phyloP scores from a whole-genome alignment of 108 stramenopile species.

The Skeletonema tropicum region DNA sequence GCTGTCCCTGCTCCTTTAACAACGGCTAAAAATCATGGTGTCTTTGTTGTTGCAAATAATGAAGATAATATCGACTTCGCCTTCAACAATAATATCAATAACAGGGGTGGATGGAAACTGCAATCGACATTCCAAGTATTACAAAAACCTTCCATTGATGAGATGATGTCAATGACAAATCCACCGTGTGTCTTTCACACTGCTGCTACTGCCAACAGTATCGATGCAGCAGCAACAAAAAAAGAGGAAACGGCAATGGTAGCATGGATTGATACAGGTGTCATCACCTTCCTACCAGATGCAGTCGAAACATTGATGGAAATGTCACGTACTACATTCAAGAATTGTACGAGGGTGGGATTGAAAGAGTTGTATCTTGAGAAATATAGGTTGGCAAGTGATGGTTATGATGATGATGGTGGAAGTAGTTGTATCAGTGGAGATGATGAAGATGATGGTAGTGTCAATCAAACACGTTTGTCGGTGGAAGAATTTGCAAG shows the following conservation, averaged over 20 bases:
- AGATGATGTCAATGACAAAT: slow-evolving; percentile 33
- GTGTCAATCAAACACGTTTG: background rate
- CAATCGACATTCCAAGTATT: slow-evolving; percentile 31
- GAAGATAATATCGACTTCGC: background rate
- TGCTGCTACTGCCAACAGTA: background rate
- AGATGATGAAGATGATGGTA: too few relatives aligned
- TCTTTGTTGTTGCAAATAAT: slow-evolving; percentile 59
- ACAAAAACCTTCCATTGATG: slow-evolving; percentile 72
- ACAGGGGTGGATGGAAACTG: slow-evolving; percentile 6
- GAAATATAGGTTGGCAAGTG: background rate
- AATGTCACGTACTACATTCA: slow-evolving; percentile 41
- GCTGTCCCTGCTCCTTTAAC: slow-evolving; percentile 73
- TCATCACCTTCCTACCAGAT: slow-evolving; percentile 67
- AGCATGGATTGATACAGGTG: slow-evolving; percentile 88
- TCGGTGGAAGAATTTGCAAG: slow-evolving; percentile 48
- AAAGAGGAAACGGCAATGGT: background rate
- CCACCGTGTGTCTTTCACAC: slow-evolving; percentile 23
- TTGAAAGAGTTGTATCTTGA: slow-evolving; percentile 41
- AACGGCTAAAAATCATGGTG: slow-evolving; percentile 84
- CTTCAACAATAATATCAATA: background rate
- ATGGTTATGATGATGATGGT: background rate
- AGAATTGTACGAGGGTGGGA: slow-evolving; percentile 50
- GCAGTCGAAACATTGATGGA: slow-evolving; percentile 48
- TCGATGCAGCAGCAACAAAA: too few relatives aligned
- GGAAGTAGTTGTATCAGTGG: too few relatives aligned